phyloP scores from a whole-genome alignment of 768 basidiomycete species.

The Rickenella mellea region DNA sequence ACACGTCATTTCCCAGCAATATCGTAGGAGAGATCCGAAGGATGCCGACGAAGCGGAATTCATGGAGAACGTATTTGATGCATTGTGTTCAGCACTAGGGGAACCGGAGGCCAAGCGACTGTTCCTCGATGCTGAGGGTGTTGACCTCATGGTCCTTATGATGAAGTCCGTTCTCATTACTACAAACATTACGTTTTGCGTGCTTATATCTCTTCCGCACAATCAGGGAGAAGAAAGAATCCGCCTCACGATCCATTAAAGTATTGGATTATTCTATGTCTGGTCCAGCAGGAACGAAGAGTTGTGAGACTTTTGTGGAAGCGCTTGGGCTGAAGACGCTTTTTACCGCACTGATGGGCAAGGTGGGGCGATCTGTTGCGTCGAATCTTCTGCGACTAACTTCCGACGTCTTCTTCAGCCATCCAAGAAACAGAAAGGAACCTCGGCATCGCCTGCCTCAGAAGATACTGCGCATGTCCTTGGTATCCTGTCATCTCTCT shows the following conservation, averaged over 20 bases:
- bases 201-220: conserved; percentile 4
- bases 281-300: conserved; percentile 51
- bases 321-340: conserved; percentile 81
- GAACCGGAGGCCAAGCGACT: conserved; percentile 71
- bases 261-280: conserved; percentile 87
- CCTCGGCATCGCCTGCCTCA: conserved; percentile 38
- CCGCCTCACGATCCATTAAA: conserved; percentile 81
- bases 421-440: conserved; percentile 45
- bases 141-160: conserved; percentile 96
- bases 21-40: conserved; percentile 71
- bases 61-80: conserved; percentile 95
- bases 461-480: conserved; percentile 86
- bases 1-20: conserved; percentile 47
- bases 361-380: conserved; percentile 43
- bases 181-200: not conserved
- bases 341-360: conserved; percentile 91
- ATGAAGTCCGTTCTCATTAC: conserved; percentile 89
- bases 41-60: conserved; percentile 91
- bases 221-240: conserved; percentile 69
- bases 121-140: conserved; percentile 87
- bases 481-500: conserved; percentile 79
- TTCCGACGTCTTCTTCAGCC: conserved; percentile 1
- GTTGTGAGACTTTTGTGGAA: conserved; percentile 83
- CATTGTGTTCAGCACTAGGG: conserved; percentile 75
- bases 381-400: not conserved